phyloP scores from a whole-genome alignment of 2,329 filamentous ascomycete species.

The Colletotrichum sp. region DNA sequence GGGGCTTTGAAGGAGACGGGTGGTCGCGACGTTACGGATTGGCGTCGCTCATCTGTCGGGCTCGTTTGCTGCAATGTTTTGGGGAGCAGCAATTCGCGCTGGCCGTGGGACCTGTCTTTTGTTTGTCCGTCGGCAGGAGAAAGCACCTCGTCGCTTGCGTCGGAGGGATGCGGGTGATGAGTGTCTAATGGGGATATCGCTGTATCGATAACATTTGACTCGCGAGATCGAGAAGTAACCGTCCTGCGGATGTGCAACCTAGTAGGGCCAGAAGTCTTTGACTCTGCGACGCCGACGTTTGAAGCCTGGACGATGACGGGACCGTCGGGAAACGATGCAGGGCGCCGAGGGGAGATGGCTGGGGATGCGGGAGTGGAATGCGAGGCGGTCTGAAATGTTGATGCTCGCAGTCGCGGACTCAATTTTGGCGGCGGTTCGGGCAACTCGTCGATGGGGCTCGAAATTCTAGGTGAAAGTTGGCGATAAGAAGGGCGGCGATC shows the following conservation, averaged over 20 bases:
- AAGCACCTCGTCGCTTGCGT: slow-evolving; percentile 26
- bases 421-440: slow-evolving; percentile 23
- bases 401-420: slow-evolving; percentile 34
- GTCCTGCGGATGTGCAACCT: slow-evolving; percentile 41
- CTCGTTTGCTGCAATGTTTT: slow-evolving; percentile 43
- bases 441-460: slow-evolving; percentile 15
- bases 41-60: slow-evolving; percentile 53
- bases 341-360: slow-evolving; percentile 31
- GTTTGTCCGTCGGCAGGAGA: slow-evolving; percentile 32
- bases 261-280: slow-evolving; percentile 30
- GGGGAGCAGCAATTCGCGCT: slow-evolving; percentile 52
- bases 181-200: slow-evolving; percentile 34
- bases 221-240: slow-evolving; percentile 41
- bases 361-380: slow-evolving; percentile 23
- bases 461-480: slow-evolving; percentile 22
- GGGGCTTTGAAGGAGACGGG: slow-evolving; percentile 57
- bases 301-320: slow-evolving; percentile 20
- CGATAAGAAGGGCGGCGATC: slow-evolving; percentile 11
- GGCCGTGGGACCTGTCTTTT: slow-evolving; percentile 43
- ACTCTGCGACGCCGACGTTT: slow-evolving; percentile 16
- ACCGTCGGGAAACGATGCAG: slow-evolving; percentile 41
- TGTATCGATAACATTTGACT: slow-evolving; percentile 37
- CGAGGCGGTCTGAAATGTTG: slow-evolving; percentile 40
- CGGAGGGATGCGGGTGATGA: slow-evolving; percentile 35
- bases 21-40: slow-evolving; percentile 42